Base-by-base conservation (phyloP, 1,139 yeast genomes). In the Debaryomyces sp. region DNA sequence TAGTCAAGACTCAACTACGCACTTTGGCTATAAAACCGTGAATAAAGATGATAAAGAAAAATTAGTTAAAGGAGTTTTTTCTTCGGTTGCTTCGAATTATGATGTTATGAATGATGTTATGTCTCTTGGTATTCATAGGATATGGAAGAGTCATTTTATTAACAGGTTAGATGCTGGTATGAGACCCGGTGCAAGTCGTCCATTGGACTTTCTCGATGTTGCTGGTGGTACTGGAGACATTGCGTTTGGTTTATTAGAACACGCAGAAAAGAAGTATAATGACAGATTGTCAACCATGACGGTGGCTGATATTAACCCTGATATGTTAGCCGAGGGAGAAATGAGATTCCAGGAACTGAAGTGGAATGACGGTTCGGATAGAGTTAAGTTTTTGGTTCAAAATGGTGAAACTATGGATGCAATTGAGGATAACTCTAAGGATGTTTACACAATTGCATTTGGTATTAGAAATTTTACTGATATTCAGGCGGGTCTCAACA, bases 181-280 rank as follows among this genome's bases (percentile, higher is more conserved):
- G 77, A 82, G 98, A 62, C 92, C 96, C 4, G 96, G 94, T 40
- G 84, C 91, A 8, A 64, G 63, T 38, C 80, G 84, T 56, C 97
- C 97, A 1, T 75, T 94, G 62, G 83, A 85, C 54, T 92, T 94
- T 62, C 77, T 94, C 54, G 99, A 94, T 69, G 98, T 95, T 48
- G 99, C 99, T 34, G 99, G 99, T 50, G 99, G 99, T 29, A 91
- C 98, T 13, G 99, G 99, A 42, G 99, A 94, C 65, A 92, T 94
- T 69, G 99, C 99, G 1, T 91, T 91, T 71, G 95, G 99, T 6
- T 79, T 95, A 53, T 75, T 94, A 54, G 97, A 92, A 60, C 96
- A 94, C 65, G 98, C 98, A 9, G 85, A 88, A 55, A 71, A 77
- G 44, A 83, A 84, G 55, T 90, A 84, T 65, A 86, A 88, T 46